Conservation (phyloP, 2,329 filamentous ascomycete genomes). For the Pseudogymnoascus sp. region DNA sequence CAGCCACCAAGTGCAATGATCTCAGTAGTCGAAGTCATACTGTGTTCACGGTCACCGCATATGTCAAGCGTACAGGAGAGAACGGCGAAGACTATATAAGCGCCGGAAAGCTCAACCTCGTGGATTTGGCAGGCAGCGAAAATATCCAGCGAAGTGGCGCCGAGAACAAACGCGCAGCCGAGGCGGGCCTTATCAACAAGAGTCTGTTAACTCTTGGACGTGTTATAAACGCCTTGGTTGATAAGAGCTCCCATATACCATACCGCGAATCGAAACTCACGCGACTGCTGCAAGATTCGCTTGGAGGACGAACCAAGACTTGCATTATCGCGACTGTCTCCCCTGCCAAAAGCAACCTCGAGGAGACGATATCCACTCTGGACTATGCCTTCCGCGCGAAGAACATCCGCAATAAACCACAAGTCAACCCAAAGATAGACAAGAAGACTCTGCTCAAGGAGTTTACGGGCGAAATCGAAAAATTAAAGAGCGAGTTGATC, state of each 20-base stretch:
- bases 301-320: slow-evolving; percentile 91
- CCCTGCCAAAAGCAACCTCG: slow-evolving; percentile 86
- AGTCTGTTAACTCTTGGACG: slow-evolving; percentile 87
- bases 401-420: slow-evolving; percentile 96
- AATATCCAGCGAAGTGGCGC: slow-evolving; percentile 96
- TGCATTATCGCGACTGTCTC: slow-evolving; percentile 98
- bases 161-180: slow-evolving; percentile 93
- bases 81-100: slow-evolving; percentile 84
- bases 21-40: slow-evolving; percentile 95
- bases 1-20: slow-evolving; percentile 98
- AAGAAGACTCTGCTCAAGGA: slow-evolving; percentile 89
- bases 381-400: slow-evolving; percentile 98
- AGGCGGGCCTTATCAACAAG: slow-evolving; percentile 97
- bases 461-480: slow-evolving; percentile 87
- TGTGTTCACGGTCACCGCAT: slow-evolving; percentile 90
- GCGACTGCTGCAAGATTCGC: slow-evolving; percentile 85
- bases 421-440: slow-evolving; percentile 82
- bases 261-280: slow-evolving; percentile 93
- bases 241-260: slow-evolving; percentile 82
- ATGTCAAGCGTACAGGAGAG: slow-evolving; percentile 72
- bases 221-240: slow-evolving; percentile 95
- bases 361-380: slow-evolving; percentile 95
- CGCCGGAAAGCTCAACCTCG: slow-evolving; percentile 88
- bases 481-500: slow-evolving; percentile 86
- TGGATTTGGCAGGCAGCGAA: slow-evolving; percentile 93